Base-by-base conservation (phyloP, 768 basidiomycete species). In the Termitomyces heimii region DNA sequence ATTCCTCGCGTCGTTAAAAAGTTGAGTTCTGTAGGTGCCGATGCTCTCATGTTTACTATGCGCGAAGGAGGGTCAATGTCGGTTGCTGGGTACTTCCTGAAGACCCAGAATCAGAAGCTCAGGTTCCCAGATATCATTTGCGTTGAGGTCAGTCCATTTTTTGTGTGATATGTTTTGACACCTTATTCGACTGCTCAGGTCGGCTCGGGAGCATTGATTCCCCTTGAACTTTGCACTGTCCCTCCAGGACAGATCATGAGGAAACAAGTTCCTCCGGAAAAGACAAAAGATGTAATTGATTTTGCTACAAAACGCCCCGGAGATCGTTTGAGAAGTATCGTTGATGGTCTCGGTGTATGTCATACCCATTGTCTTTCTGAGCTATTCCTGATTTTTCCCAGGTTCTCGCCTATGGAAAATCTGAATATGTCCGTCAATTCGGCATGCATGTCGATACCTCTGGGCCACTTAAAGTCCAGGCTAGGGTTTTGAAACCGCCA, bases 391-490 rank as follows among this genome's bases (percentile, higher is more conserved):
- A 37, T 46, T 56, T 54, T 42, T 46, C 51, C 22, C 10, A 85
- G 83, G 79, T 85, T 39, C 72, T 88, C 55, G 77, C 79, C 28
- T 89, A 89, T 61, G 85, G 86, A 0, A 83, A 87, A 67, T 89
- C 86, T 0, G 82, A 89, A 68, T 90, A 88, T 60, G 81, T 92
- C 34, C 77, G 80, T 42, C 77, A 84, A 66, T 92, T 92, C 60
- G 88, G 88, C 8, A 82, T 93, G 79, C 60, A 73, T 2, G 84
- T 93, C 20, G 74, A 82, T 49, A 60, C 68, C 4, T 70, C 68
- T 1, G 78, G 77, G 4, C 84, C 88, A 0, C 73, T 89, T 35
- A 73, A 66, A 34, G 73, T 90, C 34, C 69, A 78, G 24, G 90
- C 88, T 0, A 78, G 91, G 3, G 71, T 91, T 14, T 67, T 92